Conservation (phyloP, 768 basidiomycete genomes). For the Inosperma sp. region DNA sequence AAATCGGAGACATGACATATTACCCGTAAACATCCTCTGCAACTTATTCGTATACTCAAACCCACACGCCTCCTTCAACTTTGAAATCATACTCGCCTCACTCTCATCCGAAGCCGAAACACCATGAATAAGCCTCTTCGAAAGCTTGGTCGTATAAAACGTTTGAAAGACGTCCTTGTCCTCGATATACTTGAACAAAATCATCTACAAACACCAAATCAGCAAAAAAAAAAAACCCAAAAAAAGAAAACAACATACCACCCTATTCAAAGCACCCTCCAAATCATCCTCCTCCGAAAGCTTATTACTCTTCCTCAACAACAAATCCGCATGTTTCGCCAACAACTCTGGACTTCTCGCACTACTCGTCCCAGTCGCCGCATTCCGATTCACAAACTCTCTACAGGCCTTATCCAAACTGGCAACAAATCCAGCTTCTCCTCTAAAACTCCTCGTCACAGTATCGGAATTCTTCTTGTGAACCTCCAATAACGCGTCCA, state of each 20-base stretch:
- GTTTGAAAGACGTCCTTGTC: constrained; percentile 99
- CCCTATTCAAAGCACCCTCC: constrained; percentile 85
- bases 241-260: constrained; percentile 51
- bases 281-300: constrained; percentile 87
- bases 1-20: constrained; percentile 15
- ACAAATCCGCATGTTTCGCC: constrained; percentile 85
- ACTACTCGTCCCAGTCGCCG: constrained; percentile 79
- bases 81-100: constrained; percentile 97
- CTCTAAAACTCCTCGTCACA: constrained; percentile 82
- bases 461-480: constrained; percentile 90
- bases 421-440: constrained; percentile 90
- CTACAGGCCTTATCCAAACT: constrained; percentile 92
- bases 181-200: constrained; percentile 95
- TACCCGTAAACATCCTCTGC: constrained; percentile 95
- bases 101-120: constrained; percentile 94
- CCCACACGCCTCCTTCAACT: constrained; percentile 93
- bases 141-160: constrained; percentile 93
- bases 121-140: constrained; percentile 86
- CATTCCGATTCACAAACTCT: constrained; percentile 92
- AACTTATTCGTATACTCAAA: constrained; percentile 97
- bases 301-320: constrained; percentile 94
- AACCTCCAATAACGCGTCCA: constrained; percentile 87
- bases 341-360: constrained; percentile 89
- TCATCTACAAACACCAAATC: constrained; percentile 62
- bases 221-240: constrained; percentile 21